Conservation (phyloP, 805 yeast species). For the Yamadazyma akitaensis region DNA sequence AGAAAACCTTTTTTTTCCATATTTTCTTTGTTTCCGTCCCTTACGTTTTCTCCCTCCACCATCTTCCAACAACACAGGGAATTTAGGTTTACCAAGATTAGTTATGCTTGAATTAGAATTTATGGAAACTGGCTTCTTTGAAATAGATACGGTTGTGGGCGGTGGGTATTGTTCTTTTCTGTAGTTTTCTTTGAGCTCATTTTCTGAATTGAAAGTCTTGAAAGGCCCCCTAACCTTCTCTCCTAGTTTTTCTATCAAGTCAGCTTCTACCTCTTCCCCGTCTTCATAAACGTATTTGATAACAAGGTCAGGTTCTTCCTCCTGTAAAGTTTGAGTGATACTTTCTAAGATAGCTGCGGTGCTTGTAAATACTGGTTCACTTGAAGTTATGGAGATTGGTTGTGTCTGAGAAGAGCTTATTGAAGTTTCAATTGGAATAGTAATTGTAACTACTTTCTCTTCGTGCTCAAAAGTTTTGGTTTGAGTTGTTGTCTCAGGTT, state of each 20-base stretch:
- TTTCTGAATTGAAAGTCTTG: conserved; percentile 12
- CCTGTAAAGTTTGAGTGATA: neutral
- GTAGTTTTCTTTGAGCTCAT: conserved; percentile 13
- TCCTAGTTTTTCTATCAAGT: neutral
- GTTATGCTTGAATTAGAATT: neutral
- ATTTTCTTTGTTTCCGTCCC: neutral
- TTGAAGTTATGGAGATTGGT: neutral
- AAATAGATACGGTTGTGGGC: neutral
- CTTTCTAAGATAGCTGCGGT: neutral
- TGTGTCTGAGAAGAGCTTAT: neutral
- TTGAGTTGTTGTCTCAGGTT: too few species aligned
- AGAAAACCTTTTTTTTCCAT: neutral
- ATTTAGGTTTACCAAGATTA: neutral
- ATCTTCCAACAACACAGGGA: neutral
- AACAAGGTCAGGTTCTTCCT: neutral
- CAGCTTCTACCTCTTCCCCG: conserved; percentile 5
- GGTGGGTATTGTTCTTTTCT: conserved; percentile 10
- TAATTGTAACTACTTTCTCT: neutral
- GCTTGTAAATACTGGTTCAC: neutral
- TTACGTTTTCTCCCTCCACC: neutral
- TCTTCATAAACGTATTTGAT: conserved; percentile 11
- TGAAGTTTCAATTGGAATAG: neutral
- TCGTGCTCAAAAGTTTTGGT: neutral
- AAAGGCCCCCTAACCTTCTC: conserved; percentile 8
- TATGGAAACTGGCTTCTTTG: neutral